Base-by-base conservation (phyloP, 2,329 filamentous ascomycete genomes). In the Cryphonectria japonica region DNA sequence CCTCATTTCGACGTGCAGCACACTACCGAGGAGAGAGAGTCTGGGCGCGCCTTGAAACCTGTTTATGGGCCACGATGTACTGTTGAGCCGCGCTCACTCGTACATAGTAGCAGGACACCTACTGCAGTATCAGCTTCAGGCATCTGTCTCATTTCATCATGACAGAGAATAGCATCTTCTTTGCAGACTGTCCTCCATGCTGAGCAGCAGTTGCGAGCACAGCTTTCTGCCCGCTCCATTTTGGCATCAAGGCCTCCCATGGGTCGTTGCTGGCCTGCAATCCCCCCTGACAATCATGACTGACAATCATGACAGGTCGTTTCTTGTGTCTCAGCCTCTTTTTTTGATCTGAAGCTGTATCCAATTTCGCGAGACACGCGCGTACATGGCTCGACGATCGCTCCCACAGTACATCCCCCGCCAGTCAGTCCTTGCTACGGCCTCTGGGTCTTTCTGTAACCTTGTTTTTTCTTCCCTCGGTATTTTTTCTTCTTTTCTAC, bases 1-100 rank as follows among this genome's bases (percentile, higher is more conserved):
- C 37, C 43, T 41, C 70, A 72, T 70, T 72, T 68, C 64, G 69
- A 67, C 50, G 68, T 65, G 70, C 70, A 72, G 68, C 71, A 68
- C 60, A 66, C 69, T 66, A 70, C n/a, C 69, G 41, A 50, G 22
- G 46, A n/a, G 46, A 6, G 1, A 4, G 65, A 41, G 39, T 52
- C 62, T 46, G 46, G 54, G 57, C 16, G 59, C 61, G 60, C 19
- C 34, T 68, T 46, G 14, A 67, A 65, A 65, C 65, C 60, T 70
- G 70, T 66, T 66, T 50, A 39, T 69, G 70, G 57, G 60, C 39
- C 64, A 60, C 14, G 54, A 34, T 14, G 54, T 16, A 32, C 14
- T 6, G 29, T 13, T 59, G 54, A 32, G 54, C 54, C n/a, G 14
- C 5, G 54, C 26, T 16, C 54, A 3, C 26, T 46, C 43, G 43